Base-by-base conservation (phyloP, 75 land plant genomes). In the Adiantum capillusveneris region DNA sequence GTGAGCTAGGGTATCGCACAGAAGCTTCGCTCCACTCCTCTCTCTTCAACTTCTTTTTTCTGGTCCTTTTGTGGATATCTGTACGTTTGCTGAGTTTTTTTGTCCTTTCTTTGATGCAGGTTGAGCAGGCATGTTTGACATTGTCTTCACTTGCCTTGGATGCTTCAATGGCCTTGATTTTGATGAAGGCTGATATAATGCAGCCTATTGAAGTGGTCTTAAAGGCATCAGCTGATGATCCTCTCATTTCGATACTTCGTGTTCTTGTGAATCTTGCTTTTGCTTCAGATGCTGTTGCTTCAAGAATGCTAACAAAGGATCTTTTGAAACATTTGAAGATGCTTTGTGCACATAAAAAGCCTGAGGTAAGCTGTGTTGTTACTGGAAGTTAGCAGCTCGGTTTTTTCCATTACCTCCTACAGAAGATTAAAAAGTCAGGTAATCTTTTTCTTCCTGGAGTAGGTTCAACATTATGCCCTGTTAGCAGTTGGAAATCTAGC, bases 111-210 rank as follows among this genome's bases (percentile, higher is more conserved):
- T 36, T 77, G 58, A 25, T 67, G 50, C 64, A 93, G 98, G 99
- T 95, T 69, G 91, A 86, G 65, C 99, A 95, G 77, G 96, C 96
- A 34, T 90, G 96, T 66, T 65, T 71, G 42, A 88, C 99, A 49
- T 79, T 90, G 57, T 84, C 99, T 14, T 79, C 96, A 28, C 76
- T 95, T 56, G 99, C 99, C 25, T 71, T 79, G 44, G 96, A 95
- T 76, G 69, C 80, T 54, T 60, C 88, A 42, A 68, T 90, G 60
- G 91, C 81, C 25, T 69, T 90, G 79, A 72, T 76, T 43, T 73
- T 95, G 72, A 84, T 95, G 50, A 84, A 87, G 72, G 76, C 81
- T 60, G 99, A 95, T 66, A 79, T 89, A 29, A 82, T 95, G 90
- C 87, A 86, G 57, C 84, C 99, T 24, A 80, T 95, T 75, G 82